Evolutionary conservation across 2,329 filamentous ascomycete species (phyloP).

Genomic region (Fusarium sp.): DNA sequence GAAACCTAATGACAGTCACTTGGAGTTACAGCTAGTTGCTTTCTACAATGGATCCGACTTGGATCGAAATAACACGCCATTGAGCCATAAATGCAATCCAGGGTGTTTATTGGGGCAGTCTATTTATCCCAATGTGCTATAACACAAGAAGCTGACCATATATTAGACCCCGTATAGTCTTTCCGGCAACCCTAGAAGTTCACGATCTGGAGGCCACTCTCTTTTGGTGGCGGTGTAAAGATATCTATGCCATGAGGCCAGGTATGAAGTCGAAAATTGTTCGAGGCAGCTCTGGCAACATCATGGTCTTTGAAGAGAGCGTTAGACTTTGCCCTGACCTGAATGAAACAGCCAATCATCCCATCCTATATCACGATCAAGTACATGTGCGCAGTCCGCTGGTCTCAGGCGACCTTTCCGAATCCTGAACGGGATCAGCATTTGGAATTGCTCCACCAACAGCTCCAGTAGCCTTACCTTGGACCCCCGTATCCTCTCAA

Average conservation of each 20-base stretch:
- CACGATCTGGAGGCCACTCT: not conserved
- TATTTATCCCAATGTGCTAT: not conserved
- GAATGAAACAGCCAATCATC: not conserved
- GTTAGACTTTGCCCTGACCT: not conserved
- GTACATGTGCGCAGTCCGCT: not conserved
- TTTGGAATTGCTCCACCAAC: not conserved
- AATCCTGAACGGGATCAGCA: not conserved
- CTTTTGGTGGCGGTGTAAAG: not conserved
- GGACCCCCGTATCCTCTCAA: too few species aligned
- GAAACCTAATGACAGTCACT: not conserved
- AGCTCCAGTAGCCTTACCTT: not conserved
- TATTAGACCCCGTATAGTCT: too few species aligned
- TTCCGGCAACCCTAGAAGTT: not conserved
- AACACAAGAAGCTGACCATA: not conserved
- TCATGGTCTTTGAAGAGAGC: not conserved
- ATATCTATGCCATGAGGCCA: not conserved
- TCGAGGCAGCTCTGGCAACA: not conserved
- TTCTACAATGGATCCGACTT: not conserved
- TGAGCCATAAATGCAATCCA: not conserved
- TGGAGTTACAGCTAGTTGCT: not conserved
- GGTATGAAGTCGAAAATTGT: not conserved
- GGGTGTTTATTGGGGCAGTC: not conserved
- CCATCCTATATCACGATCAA: not conserved
- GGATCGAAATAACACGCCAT: not conserved
- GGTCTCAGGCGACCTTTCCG: not conserved